phyloP scores from a whole-genome alignment of 2,329 filamentous ascomycete species.

The Aureobasidium sp. region DNA sequence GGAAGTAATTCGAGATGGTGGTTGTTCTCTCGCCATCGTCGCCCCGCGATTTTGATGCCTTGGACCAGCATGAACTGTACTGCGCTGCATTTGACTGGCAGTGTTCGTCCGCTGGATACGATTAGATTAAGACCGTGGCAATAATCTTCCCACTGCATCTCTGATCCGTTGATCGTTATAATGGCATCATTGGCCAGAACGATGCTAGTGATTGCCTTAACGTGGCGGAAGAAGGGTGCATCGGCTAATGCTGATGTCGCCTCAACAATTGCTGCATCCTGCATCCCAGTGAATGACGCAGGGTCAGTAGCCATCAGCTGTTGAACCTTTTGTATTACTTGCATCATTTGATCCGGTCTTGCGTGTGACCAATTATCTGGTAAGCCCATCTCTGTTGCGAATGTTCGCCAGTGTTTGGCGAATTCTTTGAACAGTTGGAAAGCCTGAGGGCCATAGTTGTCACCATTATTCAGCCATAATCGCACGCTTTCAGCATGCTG shows the following conservation, averaged over 20 bases:
- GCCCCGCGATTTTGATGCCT: neutral
- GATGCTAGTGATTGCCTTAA: neutral
- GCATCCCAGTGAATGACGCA: neutral
- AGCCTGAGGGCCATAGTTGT: neutral
- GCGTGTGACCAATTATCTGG: neutral
- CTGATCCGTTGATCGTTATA: neutral
- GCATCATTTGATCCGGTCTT: neutral
- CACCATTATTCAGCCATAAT: too few species aligned
- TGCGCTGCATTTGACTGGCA: neutral
- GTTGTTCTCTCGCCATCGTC: neutral
- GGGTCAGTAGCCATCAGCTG: neutral
- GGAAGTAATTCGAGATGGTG: neutral
- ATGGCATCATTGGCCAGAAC: neutral
- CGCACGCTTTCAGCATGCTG: too few species aligned
- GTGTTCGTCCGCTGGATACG: neutral
- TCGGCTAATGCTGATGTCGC: neutral
- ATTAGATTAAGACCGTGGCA: neutral
- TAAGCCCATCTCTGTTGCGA: neutral
- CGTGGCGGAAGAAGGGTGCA: neutral
- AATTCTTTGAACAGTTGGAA: neutral
- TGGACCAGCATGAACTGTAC: neutral
- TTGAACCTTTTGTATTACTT: neutral
- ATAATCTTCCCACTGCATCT: neutral
- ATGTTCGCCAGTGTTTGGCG: neutral
- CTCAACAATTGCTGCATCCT: neutral